phyloP scores from a whole-genome alignment of 139 green algal genomes.

The Closterium sp. region DNA sequence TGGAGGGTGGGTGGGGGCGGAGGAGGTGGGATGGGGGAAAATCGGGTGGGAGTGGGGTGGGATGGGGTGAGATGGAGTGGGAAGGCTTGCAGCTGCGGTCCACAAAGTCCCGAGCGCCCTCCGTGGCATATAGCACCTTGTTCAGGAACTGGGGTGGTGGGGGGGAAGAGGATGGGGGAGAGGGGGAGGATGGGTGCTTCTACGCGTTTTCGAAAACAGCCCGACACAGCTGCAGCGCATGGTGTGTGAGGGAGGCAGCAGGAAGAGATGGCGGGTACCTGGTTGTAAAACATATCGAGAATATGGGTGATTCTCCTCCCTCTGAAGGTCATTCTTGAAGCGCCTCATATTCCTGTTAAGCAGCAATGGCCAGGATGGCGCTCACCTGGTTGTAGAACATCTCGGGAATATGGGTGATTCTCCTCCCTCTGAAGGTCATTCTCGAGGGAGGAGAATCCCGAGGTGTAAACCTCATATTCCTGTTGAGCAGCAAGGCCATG shows the following conservation, averaged over 20 bases:
- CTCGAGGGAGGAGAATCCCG: too few species aligned
- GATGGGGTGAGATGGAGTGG: neutral
- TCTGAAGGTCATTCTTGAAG: neutral
- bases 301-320: too few species aligned
- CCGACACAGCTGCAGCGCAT: too few species aligned
- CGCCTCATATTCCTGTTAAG: too few species aligned
- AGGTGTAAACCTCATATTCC: too few species aligned
- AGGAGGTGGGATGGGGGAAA: too few species aligned
- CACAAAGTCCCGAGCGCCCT: slow-evolving; percentile 59
- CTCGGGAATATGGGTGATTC: slow-evolving; percentile 52
- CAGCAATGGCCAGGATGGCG: too few species aligned
- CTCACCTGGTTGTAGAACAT: slow-evolving; percentile 52
- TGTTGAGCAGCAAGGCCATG: neutral
- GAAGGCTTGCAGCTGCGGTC: neutral
- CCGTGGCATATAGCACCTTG: slow-evolving; percentile 75
- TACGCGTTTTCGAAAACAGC: too few species aligned
- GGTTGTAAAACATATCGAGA: slow-evolving; percentile 49
- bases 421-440: slow-evolving; percentile 72
- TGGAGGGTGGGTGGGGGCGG: too few species aligned
- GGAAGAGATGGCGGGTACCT: neutral
- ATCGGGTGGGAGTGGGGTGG: neutral
- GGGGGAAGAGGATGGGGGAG: neutral
- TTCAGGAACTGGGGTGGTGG: slow-evolving; percentile 43
- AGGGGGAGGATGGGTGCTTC: neutral
- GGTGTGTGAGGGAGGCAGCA: too few species aligned